These are phyloP conservation scores for Coemansia sp. DNA, from an alignment of 192 early-diverging fungal species.

Conservation along the genomic window DNA sequence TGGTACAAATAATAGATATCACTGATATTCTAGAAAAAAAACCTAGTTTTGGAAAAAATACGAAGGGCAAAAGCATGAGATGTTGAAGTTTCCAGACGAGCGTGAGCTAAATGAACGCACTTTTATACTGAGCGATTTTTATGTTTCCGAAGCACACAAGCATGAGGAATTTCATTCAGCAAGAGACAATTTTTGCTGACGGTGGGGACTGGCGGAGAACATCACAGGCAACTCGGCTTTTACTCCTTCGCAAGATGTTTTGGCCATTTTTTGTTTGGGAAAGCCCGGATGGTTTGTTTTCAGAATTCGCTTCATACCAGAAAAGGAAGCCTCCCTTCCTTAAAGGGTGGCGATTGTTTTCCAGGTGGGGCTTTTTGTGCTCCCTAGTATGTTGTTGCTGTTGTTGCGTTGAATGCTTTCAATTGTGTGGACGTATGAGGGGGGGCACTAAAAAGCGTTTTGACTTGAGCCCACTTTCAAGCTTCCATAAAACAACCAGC, in stretches of 20 bases:
- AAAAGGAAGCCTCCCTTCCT: neutral
- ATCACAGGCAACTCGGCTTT: neutral
- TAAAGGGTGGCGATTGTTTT: conserved; percentile 3
- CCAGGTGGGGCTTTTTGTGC: neutral
- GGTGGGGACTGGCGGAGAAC: neutral
- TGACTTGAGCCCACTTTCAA: no score
- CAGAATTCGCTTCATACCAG: neutral
- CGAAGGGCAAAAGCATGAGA: neutral
- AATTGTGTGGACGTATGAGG: neutral
- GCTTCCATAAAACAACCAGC: neutral
- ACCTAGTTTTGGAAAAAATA: neutral
- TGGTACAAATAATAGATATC: neutral
- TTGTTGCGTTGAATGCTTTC: neutral
- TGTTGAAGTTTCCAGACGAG: neutral
- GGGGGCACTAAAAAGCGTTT: neutral
- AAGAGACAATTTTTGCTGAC: neutral
- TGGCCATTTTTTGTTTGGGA: neutral
- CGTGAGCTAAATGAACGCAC: neutral
- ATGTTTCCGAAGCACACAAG: no score
- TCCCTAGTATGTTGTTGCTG: neutral
- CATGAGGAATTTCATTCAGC: no score
- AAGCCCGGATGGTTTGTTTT: neutral
- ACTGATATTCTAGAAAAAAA: neutral
- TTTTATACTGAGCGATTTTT: neutral
- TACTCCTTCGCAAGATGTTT: no score